phyloP scores from a whole-genome alignment of 1,284 basidiomycete genomes.

The Malassezia furfur region DNA sequence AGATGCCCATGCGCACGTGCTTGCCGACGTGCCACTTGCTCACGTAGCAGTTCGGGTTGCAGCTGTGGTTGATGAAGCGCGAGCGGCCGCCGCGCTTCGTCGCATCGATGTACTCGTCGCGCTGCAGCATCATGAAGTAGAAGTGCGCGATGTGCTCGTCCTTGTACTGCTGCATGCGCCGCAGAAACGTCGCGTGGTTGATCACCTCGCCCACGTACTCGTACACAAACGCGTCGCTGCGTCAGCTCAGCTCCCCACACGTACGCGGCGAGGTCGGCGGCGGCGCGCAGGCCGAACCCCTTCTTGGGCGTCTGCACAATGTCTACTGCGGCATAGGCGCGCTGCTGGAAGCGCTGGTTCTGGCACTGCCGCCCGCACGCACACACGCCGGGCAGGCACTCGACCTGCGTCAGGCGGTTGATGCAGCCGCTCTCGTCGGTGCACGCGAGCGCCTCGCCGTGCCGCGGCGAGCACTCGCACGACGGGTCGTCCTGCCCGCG shows the following conservation, averaged over 20 bases:
- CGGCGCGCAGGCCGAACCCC: conserved; percentile 80
- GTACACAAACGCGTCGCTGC: conserved; percentile 78
- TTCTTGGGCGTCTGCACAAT: conserved; percentile 92
- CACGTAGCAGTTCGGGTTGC: conserved; percentile 96
- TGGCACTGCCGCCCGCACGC: conserved; percentile 70
- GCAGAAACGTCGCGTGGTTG: conserved; percentile 72
- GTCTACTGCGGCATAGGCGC: conserved; percentile 74
- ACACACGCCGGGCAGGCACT: conserved; percentile 81
- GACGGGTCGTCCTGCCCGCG: conserved; percentile 66
- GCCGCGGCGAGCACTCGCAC: conserved; percentile 8
- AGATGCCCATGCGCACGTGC: conserved; percentile 94
- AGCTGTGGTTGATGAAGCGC: conserved; percentile 95
- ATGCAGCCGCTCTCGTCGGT: conserved; percentile 87
- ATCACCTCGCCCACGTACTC: conserved; percentile 98
- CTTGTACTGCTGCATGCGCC: conserved; percentile 87
- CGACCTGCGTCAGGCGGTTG: conserved; percentile 92
- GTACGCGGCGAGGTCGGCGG: conserved; percentile 62
- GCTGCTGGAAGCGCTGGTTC: conserved; percentile 78
- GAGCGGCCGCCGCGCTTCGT: conserved; percentile 93
- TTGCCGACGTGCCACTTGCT: conserved; percentile 94
- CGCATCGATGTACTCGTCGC: conserved; percentile 97
- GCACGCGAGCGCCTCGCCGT: conserved; percentile 56
- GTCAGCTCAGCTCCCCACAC: conserved; percentile 42
- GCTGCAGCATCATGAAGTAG: conserved; percentile 99
- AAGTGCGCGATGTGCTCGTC: conserved; percentile 90